A percentile compares a stretch with the other conserved stretches of the same genome.
Evolutionary conservation across 805 yeast species (phyloP).

Genomic region (Nakazawaea anatomiae): DNA sequence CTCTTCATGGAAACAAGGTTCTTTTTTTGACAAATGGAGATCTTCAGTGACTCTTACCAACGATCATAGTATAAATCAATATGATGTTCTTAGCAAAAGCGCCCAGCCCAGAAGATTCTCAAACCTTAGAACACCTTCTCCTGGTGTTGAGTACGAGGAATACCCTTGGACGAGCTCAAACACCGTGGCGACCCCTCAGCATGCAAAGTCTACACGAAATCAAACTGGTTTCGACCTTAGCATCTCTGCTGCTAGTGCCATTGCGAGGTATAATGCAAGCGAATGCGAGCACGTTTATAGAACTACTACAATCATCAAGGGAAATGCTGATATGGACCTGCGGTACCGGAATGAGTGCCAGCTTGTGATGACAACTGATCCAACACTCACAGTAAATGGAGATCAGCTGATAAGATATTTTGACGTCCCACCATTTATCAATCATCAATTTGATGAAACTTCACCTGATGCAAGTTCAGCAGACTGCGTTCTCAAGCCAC

Average conservation of each 20-base stretch:
- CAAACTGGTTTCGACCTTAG: slow-evolving; percentile 8
- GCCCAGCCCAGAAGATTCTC: slow-evolving; percentile 3
- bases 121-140: slow-evolving; percentile 12
- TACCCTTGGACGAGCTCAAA: not conserved
- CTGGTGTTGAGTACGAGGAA: not conserved
- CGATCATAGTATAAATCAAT: slow-evolving; percentile 12
- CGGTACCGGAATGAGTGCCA: not conserved
- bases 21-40: slow-evolving; percentile 41
- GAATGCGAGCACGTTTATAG: not conserved
- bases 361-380: slow-evolving; percentile 1
- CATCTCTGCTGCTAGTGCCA: not conserved
- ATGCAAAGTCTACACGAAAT: not conserved
- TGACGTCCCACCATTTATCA: not conserved
- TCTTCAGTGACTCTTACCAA: slow-evolving; percentile 9
- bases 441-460: not conserved
- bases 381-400: not conserved
- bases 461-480: not conserved
- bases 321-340: slow-evolving; percentile 1
- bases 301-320: not conserved
- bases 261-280: not conserved
- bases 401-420: not conserved
- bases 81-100: slow-evolving; percentile 24
- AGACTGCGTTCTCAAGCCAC: slow-evolving; percentile 8
- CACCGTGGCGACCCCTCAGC: not conserved
- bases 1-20: slow-evolving; percentile 34